Conservation (phyloP, 1,139 yeast genomes). For the Tardiomyces depauwii region DNA sequence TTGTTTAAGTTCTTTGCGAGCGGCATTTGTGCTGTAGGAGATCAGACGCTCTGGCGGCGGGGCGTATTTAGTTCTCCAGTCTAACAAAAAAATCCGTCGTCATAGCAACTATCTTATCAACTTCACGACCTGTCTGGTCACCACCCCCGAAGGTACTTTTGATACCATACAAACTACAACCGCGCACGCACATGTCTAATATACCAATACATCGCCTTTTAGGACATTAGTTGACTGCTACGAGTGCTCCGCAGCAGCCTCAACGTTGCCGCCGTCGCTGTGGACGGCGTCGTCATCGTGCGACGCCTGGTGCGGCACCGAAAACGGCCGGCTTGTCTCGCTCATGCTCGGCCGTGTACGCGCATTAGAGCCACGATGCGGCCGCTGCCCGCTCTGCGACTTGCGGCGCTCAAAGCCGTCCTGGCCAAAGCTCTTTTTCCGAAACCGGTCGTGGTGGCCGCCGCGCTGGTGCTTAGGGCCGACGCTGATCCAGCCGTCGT, state of each 20-base stretch:
- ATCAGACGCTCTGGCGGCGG: not conserved
- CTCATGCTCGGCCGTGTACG: too few relatives aligned
- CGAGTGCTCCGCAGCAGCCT: too few relatives aligned
- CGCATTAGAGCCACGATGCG: not conserved
- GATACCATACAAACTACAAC: too few relatives aligned
- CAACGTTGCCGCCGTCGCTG: too few relatives aligned
- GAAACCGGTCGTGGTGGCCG: not conserved
- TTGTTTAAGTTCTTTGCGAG: constrained; percentile 62
- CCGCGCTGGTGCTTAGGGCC: constrained; percentile 4
- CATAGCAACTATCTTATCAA: not conserved
- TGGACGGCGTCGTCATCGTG: too few relatives aligned
- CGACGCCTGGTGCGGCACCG: too few relatives aligned
- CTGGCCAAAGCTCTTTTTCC: not conserved
- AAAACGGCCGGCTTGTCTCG: too few relatives aligned
- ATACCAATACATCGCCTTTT: too few relatives aligned
- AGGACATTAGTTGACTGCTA: too few relatives aligned
- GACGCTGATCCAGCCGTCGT: constrained; percentile 26
- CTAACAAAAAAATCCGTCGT: not conserved
- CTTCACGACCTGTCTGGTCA: too few relatives aligned
- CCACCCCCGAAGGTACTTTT: too few relatives aligned
- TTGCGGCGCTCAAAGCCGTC: not conserved
- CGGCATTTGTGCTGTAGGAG: constrained; percentile 45
- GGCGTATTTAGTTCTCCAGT: not conserved
- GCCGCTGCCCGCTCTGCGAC: not conserved
- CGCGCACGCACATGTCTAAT: too few relatives aligned